These are phyloP conservation scores for Candida namnaoensis DNA, from an alignment of 805 yeast genomes.

Conservation along the genomic window DNA sequence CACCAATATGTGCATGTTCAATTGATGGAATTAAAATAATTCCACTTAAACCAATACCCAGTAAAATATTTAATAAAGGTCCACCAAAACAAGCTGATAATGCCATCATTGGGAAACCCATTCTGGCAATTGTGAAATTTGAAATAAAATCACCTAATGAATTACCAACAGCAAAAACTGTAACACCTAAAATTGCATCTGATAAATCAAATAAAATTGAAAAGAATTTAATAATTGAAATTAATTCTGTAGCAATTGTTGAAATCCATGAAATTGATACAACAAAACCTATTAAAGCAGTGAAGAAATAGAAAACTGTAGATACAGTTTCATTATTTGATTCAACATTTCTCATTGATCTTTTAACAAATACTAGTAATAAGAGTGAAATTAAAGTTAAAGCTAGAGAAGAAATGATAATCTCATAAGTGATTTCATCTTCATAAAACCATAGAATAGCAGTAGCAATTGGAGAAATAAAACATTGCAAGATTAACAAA, in stretches of 20 bases:
- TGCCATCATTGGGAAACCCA: conserved; percentile 91
- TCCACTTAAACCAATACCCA: conserved; percentile 77
- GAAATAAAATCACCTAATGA: conserved; percentile 87
- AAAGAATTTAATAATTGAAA: conserved; percentile 53
- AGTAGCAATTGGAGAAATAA: conserved; percentile 19
- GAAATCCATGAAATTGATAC: conserved; percentile 71
- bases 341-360: conserved; percentile 1
- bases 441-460: conserved; percentile 8
- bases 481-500: conserved; percentile 21
- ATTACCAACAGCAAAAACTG: conserved; percentile 90
- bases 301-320: background rate
- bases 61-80: conserved; percentile 67
- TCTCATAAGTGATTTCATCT: background rate
- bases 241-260: conserved; percentile 32
- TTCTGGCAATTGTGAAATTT: conserved; percentile 68
- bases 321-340: background rate
- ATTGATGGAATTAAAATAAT: conserved; percentile 28
- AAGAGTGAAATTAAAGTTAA: background rate
- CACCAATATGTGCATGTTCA: conserved; percentile 1
- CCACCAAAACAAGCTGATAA: conserved; percentile 94
- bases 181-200: conserved; percentile 79
- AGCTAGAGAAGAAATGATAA: background rate
- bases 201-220: conserved; percentile 54
- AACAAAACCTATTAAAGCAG: conserved; percentile 51
- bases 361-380: conserved; percentile 1